A percentile compares a stretch with the other conserved stretches of the same genome.
These are phyloP conservation scores for Tulasnella sp. DNA, from an alignment of 768 basidiomycete genomes.

Conservation along the genomic window DNA sequence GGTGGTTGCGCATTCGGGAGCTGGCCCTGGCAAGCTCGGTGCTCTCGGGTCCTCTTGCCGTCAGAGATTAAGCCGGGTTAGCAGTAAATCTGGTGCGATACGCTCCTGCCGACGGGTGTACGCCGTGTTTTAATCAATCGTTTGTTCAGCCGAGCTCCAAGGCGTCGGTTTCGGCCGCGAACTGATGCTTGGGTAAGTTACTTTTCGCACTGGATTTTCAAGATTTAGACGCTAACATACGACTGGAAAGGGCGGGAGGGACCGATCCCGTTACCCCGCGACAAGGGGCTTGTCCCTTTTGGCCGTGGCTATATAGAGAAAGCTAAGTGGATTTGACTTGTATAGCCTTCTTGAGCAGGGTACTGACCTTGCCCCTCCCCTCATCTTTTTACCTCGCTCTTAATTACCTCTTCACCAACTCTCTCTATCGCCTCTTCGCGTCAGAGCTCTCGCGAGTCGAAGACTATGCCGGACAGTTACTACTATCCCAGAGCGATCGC, in stretches of 20 bases:
- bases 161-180: not conserved
- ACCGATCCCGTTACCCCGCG: not conserved
- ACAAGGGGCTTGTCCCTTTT: not conserved
- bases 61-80: not conserved
- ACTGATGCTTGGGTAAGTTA: not conserved
- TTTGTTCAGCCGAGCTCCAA: not conserved
- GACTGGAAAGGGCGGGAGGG: not conserved
- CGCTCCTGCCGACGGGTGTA: too few relatives aligned
- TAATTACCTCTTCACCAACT: too few relatives aligned
- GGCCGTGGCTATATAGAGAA: not conserved
- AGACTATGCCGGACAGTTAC: too few relatives aligned
- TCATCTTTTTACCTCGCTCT: not conserved
- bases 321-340: not conserved
- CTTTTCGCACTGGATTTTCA: not conserved
- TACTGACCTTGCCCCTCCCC: not conserved
- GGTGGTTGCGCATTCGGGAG: too few relatives aligned
- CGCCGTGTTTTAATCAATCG: not conserved
- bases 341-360: not conserved
- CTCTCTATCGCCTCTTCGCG: too few relatives aligned
- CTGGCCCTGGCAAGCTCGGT: too few relatives aligned
- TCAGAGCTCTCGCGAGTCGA: too few relatives aligned
- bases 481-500: too few relatives aligned
- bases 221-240: not conserved
- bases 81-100: not conserved
- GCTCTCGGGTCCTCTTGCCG: too few relatives aligned